Base-by-base conservation (phyloP, 352 stramenopile genomes). In the Phytopythium chamaehyphon region DNA sequence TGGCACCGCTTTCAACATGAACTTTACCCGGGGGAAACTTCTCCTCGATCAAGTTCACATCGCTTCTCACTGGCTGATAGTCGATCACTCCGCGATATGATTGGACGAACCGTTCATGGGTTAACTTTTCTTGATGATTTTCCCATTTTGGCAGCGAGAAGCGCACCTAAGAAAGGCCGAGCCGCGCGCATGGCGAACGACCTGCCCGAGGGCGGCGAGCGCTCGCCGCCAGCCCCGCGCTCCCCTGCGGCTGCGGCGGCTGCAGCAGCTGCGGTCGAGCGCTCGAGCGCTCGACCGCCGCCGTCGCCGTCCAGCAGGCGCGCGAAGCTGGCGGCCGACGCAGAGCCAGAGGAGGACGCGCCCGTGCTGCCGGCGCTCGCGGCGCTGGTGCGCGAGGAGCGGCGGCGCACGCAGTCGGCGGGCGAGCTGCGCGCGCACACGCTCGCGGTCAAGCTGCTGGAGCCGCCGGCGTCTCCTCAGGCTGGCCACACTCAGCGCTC, bases 331-430 rank as follows among this genome's bases (percentile, higher is more conserved):
- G 2, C 16, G 3, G 47, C 28, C 5, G 28, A 33, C 28, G 28
- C 5, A 33, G 28, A 42, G 28, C 4, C 19, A 28, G 11, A 12
- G 28, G 46, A 24, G 24, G 44, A 50, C n/a, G 18, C 28, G 28
- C 28, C 14, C 8, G 45, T n/a, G 35, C 26, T 28, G 31, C 47
- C 47, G 21, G 47, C 47, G 22, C 33, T 53, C 7, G 35, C 31
- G 7, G 47, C 47, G 0, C 19, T 43, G 1, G 19, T 53, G 14
- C 31, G 15, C 33, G 54, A 58, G 12, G 55, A 75, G 24, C 55
- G 45, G 18, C 68, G 78, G 47, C 78, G 78, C 44, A 83, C 76
- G 36, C 78, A 88, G 62, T 88, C 78, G 1, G 59, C 66, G 12
- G 47, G 59, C 10, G 71, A 83, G 28, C 59, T 89, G 35, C 55